Conservation (phyloP, 73 alveolate genomes). For the Paramecium sexaurelia region DNA sequence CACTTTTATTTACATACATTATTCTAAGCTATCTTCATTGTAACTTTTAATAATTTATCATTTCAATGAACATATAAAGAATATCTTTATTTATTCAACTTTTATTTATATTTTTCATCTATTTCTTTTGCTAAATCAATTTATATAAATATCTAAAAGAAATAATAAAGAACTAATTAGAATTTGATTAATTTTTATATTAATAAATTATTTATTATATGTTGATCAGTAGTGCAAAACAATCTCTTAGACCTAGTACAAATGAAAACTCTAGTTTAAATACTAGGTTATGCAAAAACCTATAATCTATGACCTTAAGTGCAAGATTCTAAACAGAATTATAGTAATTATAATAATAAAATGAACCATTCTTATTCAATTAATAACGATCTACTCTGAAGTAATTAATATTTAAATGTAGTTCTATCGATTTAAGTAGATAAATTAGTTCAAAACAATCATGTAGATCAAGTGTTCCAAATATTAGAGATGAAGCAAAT, state of each 20-base stretch:
- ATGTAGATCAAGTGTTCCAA: background rate
- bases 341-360: background rate
- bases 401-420: background rate
- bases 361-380: background rate
- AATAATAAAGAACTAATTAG: background rate
- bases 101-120: no score
- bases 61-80: no score
- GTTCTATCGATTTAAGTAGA: slow-evolving; percentile 2
- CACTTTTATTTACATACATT: background rate
- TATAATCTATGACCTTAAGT: background rate
- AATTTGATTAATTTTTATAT: background rate
- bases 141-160: no score
- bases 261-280: background rate
- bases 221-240: slow-evolving; percentile 7
- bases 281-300: background rate
- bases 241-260: background rate
- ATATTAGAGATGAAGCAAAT: background rate
- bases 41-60: no score
- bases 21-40: no score
- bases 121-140: no score
- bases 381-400: background rate
- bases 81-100: no score
- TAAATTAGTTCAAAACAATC: background rate
- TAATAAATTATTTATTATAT: background rate
- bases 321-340: slow-evolving; percentile 30